These are phyloP conservation scores for Tuber calosporum DNA, from an alignment of 495 filamentous ascomycete species.

Conservation along the genomic window DNA sequence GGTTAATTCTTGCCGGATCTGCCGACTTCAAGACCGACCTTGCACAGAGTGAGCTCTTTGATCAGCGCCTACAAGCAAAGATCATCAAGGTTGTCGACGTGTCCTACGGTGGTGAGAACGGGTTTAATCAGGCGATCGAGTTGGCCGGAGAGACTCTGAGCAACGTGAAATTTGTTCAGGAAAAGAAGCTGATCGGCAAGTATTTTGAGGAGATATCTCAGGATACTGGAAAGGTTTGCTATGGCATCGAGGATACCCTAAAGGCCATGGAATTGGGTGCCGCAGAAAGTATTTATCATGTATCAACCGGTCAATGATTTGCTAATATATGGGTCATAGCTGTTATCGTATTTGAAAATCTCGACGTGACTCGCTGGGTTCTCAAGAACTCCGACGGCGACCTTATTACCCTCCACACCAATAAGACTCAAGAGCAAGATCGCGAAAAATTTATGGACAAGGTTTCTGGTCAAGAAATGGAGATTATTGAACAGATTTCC, in stretches of 20 bases:
- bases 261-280: slow-evolving; percentile 96
- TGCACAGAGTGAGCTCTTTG: slow-evolving; percentile 96
- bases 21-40: slow-evolving; percentile 99
- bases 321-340: slow-evolving; percentile 27
- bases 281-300: slow-evolving; percentile 56
- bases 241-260: slow-evolving; percentile 93
- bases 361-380: slow-evolving; percentile 85
- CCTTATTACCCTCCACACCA: slow-evolving; percentile 75
- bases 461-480: slow-evolving; percentile 93
- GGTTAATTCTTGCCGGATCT: slow-evolving; percentile 88
- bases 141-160: slow-evolving; percentile 88
- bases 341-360: slow-evolving; percentile 91
- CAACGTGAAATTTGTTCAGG: slow-evolving; percentile 99
- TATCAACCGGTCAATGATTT: background rate
- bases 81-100: slow-evolving; percentile 99
- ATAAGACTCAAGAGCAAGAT: slow-evolving; percentile 72
- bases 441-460: slow-evolving; percentile 87
- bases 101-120: slow-evolving; percentile 97
- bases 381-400: slow-evolving; percentile 67
- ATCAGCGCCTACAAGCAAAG: slow-evolving; percentile 82
- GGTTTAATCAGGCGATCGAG: slow-evolving; percentile 99
- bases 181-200: slow-evolving; percentile 97
- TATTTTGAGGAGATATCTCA: slow-evolving; percentile 99
- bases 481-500: slow-evolving; percentile 70
- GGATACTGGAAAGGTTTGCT: slow-evolving; percentile 91